Percentiles rank a stretch among this genome's conserved stretches.
phyloP scores from a whole-genome alignment of 1,284 basidiomycete species.

The Ganoderma resinaceum region DNA sequence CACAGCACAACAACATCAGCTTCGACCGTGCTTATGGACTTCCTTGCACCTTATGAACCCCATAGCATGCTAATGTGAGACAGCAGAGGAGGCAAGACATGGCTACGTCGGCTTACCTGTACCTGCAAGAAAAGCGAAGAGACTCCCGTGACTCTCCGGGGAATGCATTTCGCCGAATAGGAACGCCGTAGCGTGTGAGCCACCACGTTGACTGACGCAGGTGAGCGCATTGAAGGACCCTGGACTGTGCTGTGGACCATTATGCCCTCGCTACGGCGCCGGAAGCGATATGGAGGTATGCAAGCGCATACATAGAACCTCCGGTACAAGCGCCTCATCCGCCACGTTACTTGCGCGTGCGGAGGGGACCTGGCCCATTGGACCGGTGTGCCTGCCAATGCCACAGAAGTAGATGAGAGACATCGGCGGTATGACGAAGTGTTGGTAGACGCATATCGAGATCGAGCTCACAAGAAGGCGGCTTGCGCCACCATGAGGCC shows the following conservation, averaged over 20 bases:
- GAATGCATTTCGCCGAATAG: background rate
- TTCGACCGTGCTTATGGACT: background rate
- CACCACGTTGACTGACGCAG: background rate
- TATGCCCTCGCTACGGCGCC: background rate
- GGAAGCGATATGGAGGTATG: background rate
- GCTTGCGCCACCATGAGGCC: background rate
- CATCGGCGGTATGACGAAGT: background rate
- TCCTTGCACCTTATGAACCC: background rate
- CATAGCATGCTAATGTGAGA: background rate
- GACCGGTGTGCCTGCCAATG: background rate
- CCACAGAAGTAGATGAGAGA: background rate
- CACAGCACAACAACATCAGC: background rate
- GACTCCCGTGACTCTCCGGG: conserved; percentile 3
- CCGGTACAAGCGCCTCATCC: background rate
- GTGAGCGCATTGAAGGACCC: background rate
- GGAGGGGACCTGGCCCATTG: background rate
- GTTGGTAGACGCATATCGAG: background rate
- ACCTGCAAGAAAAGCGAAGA: background rate
- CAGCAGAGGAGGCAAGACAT: background rate
- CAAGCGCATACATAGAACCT: background rate
- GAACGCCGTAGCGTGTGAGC: background rate
- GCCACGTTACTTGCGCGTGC: background rate
- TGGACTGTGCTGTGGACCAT: background rate
- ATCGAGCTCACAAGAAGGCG: background rate
- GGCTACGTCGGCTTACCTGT: background rate